A percentile compares a stretch with the other conserved stretches of the same genome.
phyloP scores from a whole-genome alignment of 2,329 filamentous ascomycete genomes.

The Fonsecaea erecta region DNA sequence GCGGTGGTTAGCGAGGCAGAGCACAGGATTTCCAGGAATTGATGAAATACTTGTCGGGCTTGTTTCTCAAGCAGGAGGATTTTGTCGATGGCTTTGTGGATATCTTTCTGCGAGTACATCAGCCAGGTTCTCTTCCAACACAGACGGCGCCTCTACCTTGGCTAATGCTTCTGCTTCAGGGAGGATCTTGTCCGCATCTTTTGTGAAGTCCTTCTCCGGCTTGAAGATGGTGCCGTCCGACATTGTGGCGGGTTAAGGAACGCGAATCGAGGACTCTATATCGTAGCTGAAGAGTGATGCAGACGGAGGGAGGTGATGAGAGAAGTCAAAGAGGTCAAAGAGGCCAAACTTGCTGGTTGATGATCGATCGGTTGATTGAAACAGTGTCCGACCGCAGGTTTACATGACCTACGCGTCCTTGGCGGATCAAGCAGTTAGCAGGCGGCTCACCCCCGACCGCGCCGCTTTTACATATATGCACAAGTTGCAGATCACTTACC shows the following conservation, averaged over 20 bases:
- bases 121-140: slow-evolving; percentile 26
- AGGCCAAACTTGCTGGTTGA: background rate
- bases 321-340: background rate
- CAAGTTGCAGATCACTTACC: too few species aligned
- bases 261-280: background rate
- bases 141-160: slow-evolving; percentile 62
- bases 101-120: slow-evolving; percentile 58
- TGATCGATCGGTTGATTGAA: background rate
- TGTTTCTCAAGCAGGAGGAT: slow-evolving; percentile 92
- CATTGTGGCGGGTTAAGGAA: slow-evolving; percentile 60
- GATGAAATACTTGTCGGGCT: slow-evolving; percentile 77
- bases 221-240: slow-evolving; percentile 78
- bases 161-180: slow-evolving; percentile 89
- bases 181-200: slow-evolving; percentile 90
- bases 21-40: background rate
- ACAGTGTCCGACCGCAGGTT: background rate
- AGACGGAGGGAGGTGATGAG: background rate
- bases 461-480: too few species aligned
- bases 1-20: slow-evolving; percentile 27
- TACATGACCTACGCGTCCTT: slow-evolving; percentile 26
- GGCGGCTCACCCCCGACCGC: too few species aligned
- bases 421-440: too few species aligned
- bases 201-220: slow-evolving; percentile 98
- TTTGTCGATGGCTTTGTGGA: slow-evolving; percentile 90
- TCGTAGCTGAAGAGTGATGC: background rate